A percentile compares a stretch with the other conserved stretches of the same genome.
These are phyloP conservation scores for Eudorina sp. DNA, from an alignment of 139 green algal genomes.

Conservation along the genomic window DNA sequence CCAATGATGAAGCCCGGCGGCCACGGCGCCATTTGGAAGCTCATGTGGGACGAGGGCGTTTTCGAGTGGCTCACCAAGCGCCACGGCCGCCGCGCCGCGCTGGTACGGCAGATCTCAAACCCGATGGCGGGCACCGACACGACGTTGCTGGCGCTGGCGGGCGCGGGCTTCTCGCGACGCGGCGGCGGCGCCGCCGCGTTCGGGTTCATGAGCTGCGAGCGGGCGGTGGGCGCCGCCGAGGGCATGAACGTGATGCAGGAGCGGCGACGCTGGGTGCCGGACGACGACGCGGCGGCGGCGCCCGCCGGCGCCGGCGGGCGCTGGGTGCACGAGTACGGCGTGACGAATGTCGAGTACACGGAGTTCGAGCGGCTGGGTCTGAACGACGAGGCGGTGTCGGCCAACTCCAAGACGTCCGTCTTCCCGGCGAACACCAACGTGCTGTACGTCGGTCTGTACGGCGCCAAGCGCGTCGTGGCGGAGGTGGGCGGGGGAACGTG, in stretches of 20 bases:
- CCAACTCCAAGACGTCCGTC: conserved; percentile 49
- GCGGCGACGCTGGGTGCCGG: conserved; percentile 36
- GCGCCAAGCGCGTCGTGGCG: conserved; percentile 65
- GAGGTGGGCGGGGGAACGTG: conserved; percentile 15
- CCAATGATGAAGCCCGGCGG: conserved; percentile 95
- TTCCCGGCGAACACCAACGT: conserved; percentile 99
- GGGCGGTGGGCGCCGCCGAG: conserved; percentile 92
- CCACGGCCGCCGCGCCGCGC: conserved; percentile 24
- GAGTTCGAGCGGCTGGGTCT: conserved; percentile 96
- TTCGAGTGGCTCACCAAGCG: conserved; percentile 84
- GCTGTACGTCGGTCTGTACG: conserved; percentile 86
- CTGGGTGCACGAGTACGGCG: conserved; percentile 80
- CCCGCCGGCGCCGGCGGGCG: conserved; percentile 5
- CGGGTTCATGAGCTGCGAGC: conserved; percentile 96
- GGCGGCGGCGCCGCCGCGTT: conserved; percentile 79
- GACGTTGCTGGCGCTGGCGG: conserved; percentile 95
- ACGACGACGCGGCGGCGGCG: no score
- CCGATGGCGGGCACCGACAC: conserved; percentile 92
- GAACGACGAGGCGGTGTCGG: conserved; percentile 72
- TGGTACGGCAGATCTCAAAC: conserved; percentile 94
- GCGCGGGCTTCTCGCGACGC: conserved; percentile 55
- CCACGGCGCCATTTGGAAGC: conserved; percentile 99
- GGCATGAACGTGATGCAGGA: conserved; percentile 96
- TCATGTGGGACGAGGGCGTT: conserved; percentile 94
- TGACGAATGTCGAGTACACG: conserved; percentile 99